Conservation (phyloP, 768 basidiomycete species). For the Stropharia rugosoannulata region DNA sequence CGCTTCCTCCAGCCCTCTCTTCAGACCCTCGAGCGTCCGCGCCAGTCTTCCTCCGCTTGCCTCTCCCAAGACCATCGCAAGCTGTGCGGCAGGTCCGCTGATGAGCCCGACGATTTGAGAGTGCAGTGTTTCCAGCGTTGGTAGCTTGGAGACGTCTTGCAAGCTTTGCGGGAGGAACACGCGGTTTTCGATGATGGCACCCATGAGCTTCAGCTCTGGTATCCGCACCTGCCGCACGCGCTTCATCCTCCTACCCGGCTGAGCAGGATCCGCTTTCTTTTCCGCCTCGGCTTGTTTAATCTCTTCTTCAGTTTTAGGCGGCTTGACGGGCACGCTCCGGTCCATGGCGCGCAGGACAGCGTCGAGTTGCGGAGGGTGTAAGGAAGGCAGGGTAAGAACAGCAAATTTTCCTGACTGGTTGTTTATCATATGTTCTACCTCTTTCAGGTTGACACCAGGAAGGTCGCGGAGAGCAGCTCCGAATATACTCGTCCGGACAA, state of each 20-base stretch:
- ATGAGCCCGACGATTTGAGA: conserved; percentile 86
- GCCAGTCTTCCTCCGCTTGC: conserved; percentile 71
- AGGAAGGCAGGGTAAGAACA: conserved; percentile 59
- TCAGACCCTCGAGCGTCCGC: conserved; percentile 74
- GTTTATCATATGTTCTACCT: conserved; percentile 52
- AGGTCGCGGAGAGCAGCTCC: conserved; percentile 73
- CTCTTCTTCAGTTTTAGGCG: conserved; percentile 50
- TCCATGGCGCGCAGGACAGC: conserved; percentile 67
- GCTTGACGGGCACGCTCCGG: conserved; percentile 61
- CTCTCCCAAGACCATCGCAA: conserved; percentile 51
- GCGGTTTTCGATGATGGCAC: conserved; percentile 76
- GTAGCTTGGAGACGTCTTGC: conserved; percentile 67
- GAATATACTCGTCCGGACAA: conserved; percentile 78
- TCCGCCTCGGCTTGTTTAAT: conserved; percentile 46
- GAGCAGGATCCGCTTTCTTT: conserved; percentile 62
- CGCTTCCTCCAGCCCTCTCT: conserved; percentile 58
- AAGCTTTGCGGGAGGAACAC: conserved; percentile 63
- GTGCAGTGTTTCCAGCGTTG: conserved; percentile 72
- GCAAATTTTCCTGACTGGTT: conserved; percentile 62
- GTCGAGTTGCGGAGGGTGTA: conserved; percentile 72
- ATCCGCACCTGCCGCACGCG: conserved; percentile 49
- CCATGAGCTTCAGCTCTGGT: conserved; percentile 73
- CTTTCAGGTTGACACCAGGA: conserved; percentile 44
- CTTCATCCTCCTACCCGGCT: conserved; percentile 71
- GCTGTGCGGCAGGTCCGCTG: conserved; percentile 69